phyloP scores from a whole-genome alignment of 805 yeast genomes.

The Yamadazyma philogaea region DNA sequence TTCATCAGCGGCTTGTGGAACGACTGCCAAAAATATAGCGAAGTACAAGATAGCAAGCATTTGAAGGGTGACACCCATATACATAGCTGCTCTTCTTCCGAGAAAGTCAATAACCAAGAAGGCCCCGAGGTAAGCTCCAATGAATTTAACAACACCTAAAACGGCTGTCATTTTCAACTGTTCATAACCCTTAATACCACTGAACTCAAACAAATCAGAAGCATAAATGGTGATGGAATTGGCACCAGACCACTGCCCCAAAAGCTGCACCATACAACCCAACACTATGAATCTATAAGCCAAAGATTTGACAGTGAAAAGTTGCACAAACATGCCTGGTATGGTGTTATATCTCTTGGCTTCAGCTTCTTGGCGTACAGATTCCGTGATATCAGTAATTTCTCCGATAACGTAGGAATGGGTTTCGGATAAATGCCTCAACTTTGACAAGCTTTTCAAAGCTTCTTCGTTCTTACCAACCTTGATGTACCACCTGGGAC shows the following conservation, averaged over 20 bases:
- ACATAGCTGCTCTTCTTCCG: conserved; percentile 50
- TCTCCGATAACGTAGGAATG: conserved; percentile 52
- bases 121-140: conserved; percentile 47
- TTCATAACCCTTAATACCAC: conserved; percentile 44
- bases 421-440: conserved; percentile 44
- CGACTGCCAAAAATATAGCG: conserved; percentile 44
- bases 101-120: conserved; percentile 52
- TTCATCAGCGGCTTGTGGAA: conserved; percentile 40
- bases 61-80: conserved; percentile 47
- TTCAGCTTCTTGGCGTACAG: conserved; percentile 34
- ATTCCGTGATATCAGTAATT: conserved; percentile 49
- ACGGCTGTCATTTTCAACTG: conserved; percentile 48
- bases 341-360: conserved; percentile 24
- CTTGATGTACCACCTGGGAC: conserved; percentile 52
- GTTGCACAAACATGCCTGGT: conserved; percentile 32
- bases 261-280: conserved; percentile 42
- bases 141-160: conserved; percentile 52
- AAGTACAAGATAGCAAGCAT: conserved; percentile 41
- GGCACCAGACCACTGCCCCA: conserved; percentile 62
- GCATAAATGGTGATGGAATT: conserved; percentile 56
- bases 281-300: conserved; percentile 45
- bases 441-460: conserved; percentile 34
- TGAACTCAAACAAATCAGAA: conserved; percentile 47
- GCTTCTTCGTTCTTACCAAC: conserved; percentile 41
- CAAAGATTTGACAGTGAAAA: conserved; percentile 27